phyloP scores from a whole-genome alignment of 768 basidiomycete species.

The Termitomyces titanicus region DNA sequence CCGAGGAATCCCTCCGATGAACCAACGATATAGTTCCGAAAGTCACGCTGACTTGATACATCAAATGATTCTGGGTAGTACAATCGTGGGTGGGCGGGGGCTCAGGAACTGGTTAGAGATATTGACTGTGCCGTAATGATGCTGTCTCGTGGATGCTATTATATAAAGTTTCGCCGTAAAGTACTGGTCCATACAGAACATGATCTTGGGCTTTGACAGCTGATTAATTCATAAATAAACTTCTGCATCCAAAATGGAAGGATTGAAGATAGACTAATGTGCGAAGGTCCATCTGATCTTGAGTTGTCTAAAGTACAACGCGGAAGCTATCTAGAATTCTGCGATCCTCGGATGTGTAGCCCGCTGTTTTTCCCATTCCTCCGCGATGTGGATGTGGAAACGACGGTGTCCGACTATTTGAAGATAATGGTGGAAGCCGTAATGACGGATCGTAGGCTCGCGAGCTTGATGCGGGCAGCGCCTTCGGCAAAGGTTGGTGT shows the following conservation, averaged over 20 bases:
- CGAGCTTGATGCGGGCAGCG: background rate
- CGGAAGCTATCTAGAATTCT: conserved; percentile 55
- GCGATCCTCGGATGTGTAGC: conserved; percentile 51
- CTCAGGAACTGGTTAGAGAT: no score
- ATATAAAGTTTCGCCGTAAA: no score
- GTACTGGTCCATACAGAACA: no score
- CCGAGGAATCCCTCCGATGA: conserved; percentile 17
- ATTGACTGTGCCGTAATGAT: no score
- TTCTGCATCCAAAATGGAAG: background rate
- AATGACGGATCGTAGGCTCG: conserved; percentile 10
- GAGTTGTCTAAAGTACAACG: conserved; percentile 38
- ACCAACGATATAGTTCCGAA: conserved; percentile 15
- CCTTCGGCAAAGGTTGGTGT: conserved; percentile 7
- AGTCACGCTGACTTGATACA: background rate
- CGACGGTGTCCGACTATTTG: conserved; percentile 4
- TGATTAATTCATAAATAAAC: background rate
- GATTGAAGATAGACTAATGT: background rate
- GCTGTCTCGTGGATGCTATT: no score
- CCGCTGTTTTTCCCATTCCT: conserved; percentile 12
- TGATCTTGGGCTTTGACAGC: background rate
- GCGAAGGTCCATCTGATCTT: background rate
- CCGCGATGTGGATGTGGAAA: conserved; percentile 26
- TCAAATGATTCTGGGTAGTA: no score
- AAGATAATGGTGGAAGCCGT: conserved; percentile 16
- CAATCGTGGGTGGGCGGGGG: no score